Conservation (phyloP, 2,329 filamentous ascomycete species). For the Nemania sp. region DNA sequence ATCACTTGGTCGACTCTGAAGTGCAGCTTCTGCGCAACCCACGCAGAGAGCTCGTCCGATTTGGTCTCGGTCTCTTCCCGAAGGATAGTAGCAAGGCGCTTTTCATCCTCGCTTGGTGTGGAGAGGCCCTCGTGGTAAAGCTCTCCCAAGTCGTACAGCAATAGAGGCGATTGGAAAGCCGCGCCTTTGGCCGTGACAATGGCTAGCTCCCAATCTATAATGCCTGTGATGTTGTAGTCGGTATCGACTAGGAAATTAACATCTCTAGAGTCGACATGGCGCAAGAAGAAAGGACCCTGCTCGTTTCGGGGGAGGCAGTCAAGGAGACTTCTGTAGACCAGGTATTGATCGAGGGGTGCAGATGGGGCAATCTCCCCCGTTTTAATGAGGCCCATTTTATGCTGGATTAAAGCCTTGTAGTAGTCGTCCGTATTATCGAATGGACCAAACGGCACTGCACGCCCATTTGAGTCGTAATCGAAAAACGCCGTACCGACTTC, state of each 20-base stretch:
- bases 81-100: slow-evolving; percentile 17
- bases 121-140: slow-evolving; percentile 17
- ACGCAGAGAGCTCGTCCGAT: slow-evolving; percentile 15
- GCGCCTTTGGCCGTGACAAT: slow-evolving; percentile 17
- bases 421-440: slow-evolving; percentile 20
- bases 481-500: slow-evolving; percentile 22
- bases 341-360: slow-evolving; percentile 19
- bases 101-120: slow-evolving; percentile 22
- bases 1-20: slow-evolving; percentile 22
- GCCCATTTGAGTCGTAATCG: slow-evolving; percentile 20
- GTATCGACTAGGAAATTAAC: slow-evolving; percentile 21
- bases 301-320: slow-evolving; percentile 23
- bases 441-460: slow-evolving; percentile 21
- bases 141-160: slow-evolving; percentile 20
- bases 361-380: slow-evolving; percentile 16
- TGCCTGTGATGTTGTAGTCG: slow-evolving; percentile 22
- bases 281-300: slow-evolving; percentile 18
- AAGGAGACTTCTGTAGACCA: slow-evolving; percentile 22
- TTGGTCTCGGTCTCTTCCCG: slow-evolving; percentile 17
- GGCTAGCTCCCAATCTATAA: slow-evolving; percentile 22
- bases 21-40: slow-evolving; percentile 21
- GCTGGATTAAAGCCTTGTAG: slow-evolving; percentile 18
- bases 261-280: slow-evolving; percentile 22
- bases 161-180: slow-evolving; percentile 23
- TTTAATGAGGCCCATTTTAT: slow-evolving; percentile 16